Base-by-base conservation (phyloP, 2,329 filamentous ascomycete species). In the Cladosporium oxysporum region DNA sequence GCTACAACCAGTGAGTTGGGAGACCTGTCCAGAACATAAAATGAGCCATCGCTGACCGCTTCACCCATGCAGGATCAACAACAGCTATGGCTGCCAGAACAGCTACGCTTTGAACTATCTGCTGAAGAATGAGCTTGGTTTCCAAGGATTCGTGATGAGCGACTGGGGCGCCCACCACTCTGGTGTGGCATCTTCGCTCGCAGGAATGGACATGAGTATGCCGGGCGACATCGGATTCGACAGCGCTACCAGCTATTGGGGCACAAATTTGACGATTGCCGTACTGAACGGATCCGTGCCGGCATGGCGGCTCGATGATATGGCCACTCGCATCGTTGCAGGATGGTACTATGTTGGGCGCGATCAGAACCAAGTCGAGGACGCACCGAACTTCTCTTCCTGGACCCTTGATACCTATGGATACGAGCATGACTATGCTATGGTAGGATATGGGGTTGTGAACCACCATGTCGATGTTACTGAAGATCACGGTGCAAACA, bases 41-140 rank as follows among this genome's bases (percentile, higher is more conserved):
- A n/a, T n/a, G n/a, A n/a, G n/a, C n/a, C n/a, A n/a, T n/a, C n/a
- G n/a, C n/a, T n/a, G n/a, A n/a, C n/a, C n/a, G n/a, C n/a, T n/a
- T n/a, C n/a, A n/a, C n/a, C n/a, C n/a, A n/a, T n/a, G n/a, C n/a
- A 91, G 1, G 69, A 75, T 82, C 71, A 82, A 83, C 69, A 78
- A 73, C 59, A 79, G 75, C 21, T 91, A 88, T 77, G 83, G 83
- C 5, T 92, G 90, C 76, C 84, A 89, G 73, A 91, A 88, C 76
- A 83, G 85, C 67, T 80, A 84, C 58, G 77, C 82, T 2, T 74
- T 90, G 63, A 89, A 89, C 73, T 83, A 83, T 59, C 74, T 92
- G 5, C 79, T 92, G 21, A 91, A 91, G 78, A 78, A 83, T 16
- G 88, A 92, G 75, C 83, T 77, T 6, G 74, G 73, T 2, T 77